These are phyloP conservation scores for Trypanosoma cruzi DNA, from an alignment of 208 protist species.

Conservation along the genomic window DNA sequence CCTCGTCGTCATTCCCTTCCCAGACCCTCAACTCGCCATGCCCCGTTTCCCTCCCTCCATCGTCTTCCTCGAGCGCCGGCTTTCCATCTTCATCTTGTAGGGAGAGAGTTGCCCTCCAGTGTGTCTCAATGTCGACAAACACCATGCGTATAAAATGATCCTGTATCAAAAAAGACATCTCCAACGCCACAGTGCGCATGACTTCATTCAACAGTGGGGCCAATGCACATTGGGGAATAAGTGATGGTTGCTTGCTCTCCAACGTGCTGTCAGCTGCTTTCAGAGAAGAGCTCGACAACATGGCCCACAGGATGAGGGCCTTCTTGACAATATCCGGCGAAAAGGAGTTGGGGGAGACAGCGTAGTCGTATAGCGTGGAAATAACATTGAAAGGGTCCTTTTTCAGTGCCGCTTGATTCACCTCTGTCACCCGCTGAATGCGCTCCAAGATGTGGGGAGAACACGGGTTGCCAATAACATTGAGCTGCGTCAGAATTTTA, in stretches of 20 bases:
- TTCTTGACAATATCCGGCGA: constrained; percentile 45
- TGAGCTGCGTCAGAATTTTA: constrained; percentile 43
- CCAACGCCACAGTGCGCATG: constrained; percentile 71
- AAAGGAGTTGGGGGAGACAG: constrained; percentile 49
- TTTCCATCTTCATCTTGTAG: background rate
- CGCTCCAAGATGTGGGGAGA: constrained; percentile 45
- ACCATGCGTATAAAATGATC: constrained; percentile 74
- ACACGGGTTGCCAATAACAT: constrained; percentile 55
- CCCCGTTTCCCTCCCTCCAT: background rate
- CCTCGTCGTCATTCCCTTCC: constrained; percentile 8
- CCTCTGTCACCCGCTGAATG: constrained; percentile 36
- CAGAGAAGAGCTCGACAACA: constrained; percentile 64
- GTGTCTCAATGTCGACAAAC: constrained; percentile 61
- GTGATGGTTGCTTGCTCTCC: constrained; percentile 14
- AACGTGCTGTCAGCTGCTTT: background rate
- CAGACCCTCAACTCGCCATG: background rate
- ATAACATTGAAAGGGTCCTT: constrained; percentile 76
- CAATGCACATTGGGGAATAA: constrained; percentile 64
- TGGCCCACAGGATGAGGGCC: constrained; percentile 76
- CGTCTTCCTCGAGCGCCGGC: background rate
- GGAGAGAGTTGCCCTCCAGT: background rate
- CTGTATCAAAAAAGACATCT: constrained; percentile 46
- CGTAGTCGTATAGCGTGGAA: constrained; percentile 50
- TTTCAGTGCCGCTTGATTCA: constrained; percentile 37
- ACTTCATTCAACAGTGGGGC: constrained; percentile 83